Evolutionary conservation across 2,329 filamentous ascomycete genomes (phyloP), one percentile per base, ranked within the genome.

Genomic region (Penicillium sp.): DNA sequence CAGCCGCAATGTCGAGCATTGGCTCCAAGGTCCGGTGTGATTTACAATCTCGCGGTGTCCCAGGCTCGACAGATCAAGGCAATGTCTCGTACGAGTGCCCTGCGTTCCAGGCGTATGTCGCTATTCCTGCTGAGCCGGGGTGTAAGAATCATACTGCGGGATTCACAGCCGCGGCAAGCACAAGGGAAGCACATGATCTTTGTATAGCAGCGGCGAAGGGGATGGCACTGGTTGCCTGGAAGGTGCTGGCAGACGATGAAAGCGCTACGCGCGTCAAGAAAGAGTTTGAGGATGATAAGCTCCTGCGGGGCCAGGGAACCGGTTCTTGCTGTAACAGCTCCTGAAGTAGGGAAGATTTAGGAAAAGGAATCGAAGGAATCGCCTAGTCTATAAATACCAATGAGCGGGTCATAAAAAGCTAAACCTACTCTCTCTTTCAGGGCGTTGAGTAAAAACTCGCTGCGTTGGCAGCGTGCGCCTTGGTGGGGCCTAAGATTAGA

Each of bases 51-150:
- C 8, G 6, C 23, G 13, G 21, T 17, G 48, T 35, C 21, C 48
- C 31, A 35, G 50, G 29, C 17, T 23, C 19, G 11, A 35, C 30
- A 3, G 5, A n/a, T 17, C 8, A 46, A n/a, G 82, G 82, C 23
- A 85, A 85, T 58, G 81, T 85, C 9, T 80, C 78, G 13, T 81
- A 84, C 55, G 63, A 76, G 1, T 72, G 81, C 2, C 83, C 83
- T 1, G 78, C 77, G 5, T 79, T 85, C 54, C 83, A 85, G 64
- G 79, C 81, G 4, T 79, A 77, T 35, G 84, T 85, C 61, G 74
- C 71, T 1, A 82, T 85, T 38, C 75, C 79, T 0, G 73, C 77
- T 1, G 66, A 73, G 0, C 73, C 77, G 13, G 77, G 71, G 5
- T 64, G 67, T 0, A 73, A 66, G 26, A 73, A 70, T 4, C 78